These are phyloP conservation scores for Agrocybe praecox DNA, from an alignment of 768 basidiomycete species.

Conservation along the genomic window DNA sequence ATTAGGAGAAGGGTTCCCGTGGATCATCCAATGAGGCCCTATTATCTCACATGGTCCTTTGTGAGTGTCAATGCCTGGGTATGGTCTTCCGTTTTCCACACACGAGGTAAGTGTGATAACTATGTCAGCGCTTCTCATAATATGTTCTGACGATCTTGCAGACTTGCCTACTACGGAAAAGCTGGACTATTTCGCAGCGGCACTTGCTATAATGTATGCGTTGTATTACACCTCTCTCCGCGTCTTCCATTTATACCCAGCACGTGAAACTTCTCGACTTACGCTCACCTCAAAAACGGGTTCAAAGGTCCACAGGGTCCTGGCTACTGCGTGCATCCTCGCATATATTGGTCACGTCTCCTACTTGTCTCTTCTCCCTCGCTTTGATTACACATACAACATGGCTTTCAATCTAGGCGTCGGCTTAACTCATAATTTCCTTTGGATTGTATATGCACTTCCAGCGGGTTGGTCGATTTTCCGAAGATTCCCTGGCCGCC, in stretches of 20 bases:
- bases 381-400: slow-evolving; percentile 95
- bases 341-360: slow-evolving; percentile 71
- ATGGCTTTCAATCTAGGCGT: slow-evolving; percentile 79
- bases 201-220: slow-evolving; percentile 77
- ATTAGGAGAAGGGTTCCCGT: slow-evolving; percentile 49
- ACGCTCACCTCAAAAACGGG: slow-evolving; percentile 20
- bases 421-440: slow-evolving; percentile 75
- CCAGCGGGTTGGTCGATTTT: slow-evolving; percentile 49
- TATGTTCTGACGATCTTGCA: slow-evolving; percentile 26
- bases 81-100: slow-evolving; percentile 92
- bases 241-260: slow-evolving; percentile 73
- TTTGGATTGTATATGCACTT: slow-evolving; percentile 80
- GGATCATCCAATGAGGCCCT: slow-evolving; percentile 68
- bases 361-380: slow-evolving; percentile 74
- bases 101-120: slow-evolving; percentile 65
- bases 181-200: slow-evolving; percentile 95
- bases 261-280: slow-evolving; percentile 27
- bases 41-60: slow-evolving; percentile 67
- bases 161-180: slow-evolving; percentile 86
- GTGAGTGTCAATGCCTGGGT: slow-evolving; percentile 89
- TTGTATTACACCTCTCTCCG: slow-evolving; percentile 81
- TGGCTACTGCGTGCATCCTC: slow-evolving; percentile 56
- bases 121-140: background rate
- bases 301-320: slow-evolving; percentile 30
- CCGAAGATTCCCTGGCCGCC: slow-evolving; percentile 53